These are phyloP conservation scores for Ascochyta lentis DNA, from an alignment of 2,329 filamentous ascomycete species.

Conservation along the genomic window DNA sequence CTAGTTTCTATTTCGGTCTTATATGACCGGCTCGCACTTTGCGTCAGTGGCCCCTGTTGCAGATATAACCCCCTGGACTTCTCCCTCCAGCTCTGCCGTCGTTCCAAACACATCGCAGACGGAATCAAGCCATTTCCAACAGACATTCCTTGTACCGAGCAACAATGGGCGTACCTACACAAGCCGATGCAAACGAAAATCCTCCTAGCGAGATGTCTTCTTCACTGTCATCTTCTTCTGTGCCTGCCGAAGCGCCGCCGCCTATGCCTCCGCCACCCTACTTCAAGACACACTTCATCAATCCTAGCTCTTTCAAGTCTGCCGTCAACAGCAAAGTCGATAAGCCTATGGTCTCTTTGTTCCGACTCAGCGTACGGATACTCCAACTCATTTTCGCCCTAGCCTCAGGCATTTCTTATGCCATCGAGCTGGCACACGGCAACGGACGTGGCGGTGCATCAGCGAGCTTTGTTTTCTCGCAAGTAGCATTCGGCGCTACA, in stretches of 20 bases:
- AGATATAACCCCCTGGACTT: not conserved
- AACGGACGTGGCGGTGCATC: slow-evolving; percentile 4
- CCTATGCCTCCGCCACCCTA: slow-evolving; percentile 28
- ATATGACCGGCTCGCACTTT: not conserved
- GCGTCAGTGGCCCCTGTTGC: not conserved
- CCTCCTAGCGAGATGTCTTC: not conserved
- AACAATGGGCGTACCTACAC: not conserved
- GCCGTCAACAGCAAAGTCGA: slow-evolving; percentile 27
- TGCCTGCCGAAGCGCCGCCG: slow-evolving; percentile 9
- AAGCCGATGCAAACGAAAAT: not conserved
- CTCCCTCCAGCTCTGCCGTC: not conserved
- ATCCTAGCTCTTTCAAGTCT: slow-evolving; percentile 27
- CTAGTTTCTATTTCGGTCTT: not conserved
- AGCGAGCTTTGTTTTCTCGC: slow-evolving; percentile 28
- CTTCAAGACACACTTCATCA: slow-evolving; percentile 25
- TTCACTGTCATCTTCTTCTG: not conserved
- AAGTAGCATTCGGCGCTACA: slow-evolving; percentile 28
- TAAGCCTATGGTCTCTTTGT: slow-evolving; percentile 28
- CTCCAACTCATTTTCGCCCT: slow-evolving; percentile 34
- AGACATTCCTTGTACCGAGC: not conserved
- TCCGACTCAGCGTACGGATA: slow-evolving; percentile 27
- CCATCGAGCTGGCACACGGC: slow-evolving; percentile 24
- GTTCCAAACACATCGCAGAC: not conserved
- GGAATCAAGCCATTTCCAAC: not conserved
- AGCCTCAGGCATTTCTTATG: slow-evolving; percentile 35